Percentiles rank a stretch among this genome's conserved stretches.
Evolutionary conservation across 176 grass and related monocot species (phyloP).

Genomic region (Hordeum marinum): DNA sequence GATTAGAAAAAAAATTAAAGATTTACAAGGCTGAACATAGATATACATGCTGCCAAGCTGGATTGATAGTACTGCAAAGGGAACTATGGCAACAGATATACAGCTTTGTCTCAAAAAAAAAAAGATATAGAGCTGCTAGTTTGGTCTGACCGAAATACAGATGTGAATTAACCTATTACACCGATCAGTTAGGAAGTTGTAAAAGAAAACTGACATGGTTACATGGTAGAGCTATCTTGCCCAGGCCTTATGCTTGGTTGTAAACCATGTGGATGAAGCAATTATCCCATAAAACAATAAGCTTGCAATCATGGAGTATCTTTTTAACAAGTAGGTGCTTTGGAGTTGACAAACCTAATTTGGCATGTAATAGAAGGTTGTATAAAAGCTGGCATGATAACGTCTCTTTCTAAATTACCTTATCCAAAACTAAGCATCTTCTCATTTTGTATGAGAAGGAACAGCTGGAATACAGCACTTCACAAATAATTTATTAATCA

Average conservation of each 20-base stretch:
- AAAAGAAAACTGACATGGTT: background rate
- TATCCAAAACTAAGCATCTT: slow-evolving; percentile 16
- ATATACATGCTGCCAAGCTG: slow-evolving; percentile 10
- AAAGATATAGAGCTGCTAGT: background rate
- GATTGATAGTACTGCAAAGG: background rate
- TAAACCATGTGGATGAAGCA: slow-evolving; percentile 32
- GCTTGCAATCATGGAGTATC: slow-evolving; percentile 22
- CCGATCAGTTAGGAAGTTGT: background rate
- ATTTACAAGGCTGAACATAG: slow-evolving; percentile 12
- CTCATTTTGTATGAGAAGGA: slow-evolving; percentile 2
- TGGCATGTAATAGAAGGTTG: slow-evolving; percentile 27
- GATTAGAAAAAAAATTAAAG: slow-evolving; percentile 8
- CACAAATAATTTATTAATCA: background rate
- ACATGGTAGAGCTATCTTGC: background rate
- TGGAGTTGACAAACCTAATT: slow-evolving; percentile 49
- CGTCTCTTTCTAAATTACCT: background rate
- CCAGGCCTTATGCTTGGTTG: slow-evolving; percentile 4
- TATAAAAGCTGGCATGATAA: slow-evolving; percentile 17
- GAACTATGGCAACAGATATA: slow-evolving; percentile 10
- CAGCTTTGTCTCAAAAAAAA: background rate
- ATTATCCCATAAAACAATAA: slow-evolving; percentile 29
- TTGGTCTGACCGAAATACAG: background rate
- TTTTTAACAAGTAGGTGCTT: slow-evolving; percentile 22
- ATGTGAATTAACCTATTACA: background rate
- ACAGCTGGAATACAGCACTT: background rate